Percentiles rank a stretch among this genome's conserved stretches.
These are phyloP conservation scores for Brachypodium distachyon DNA, from an alignment of 202 grass and related monocot species.

Conservation along the genomic window DNA sequence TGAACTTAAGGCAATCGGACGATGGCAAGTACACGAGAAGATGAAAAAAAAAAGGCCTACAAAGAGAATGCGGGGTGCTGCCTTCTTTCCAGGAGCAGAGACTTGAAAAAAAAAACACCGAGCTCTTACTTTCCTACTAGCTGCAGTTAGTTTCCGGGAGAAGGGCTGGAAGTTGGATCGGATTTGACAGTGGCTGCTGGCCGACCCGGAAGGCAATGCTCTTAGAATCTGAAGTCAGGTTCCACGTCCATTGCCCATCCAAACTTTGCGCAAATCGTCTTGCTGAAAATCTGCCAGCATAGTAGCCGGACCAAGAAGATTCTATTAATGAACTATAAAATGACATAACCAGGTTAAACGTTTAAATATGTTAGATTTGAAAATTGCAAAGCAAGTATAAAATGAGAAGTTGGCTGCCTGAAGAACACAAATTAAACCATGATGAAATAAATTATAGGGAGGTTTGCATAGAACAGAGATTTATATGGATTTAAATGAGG, in stretches of 20 bases:
- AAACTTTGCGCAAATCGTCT: conserved; percentile 71
- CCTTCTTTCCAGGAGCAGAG: conserved; percentile 29
- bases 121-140: conserved; percentile 54
- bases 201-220: conserved; percentile 5
- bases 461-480: too few species aligned
- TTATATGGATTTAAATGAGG: neutral
- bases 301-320: neutral
- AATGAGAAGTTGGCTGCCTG: neutral
- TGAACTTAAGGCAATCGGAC: conserved; percentile 10
- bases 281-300: conserved; percentile 80
- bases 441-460: neutral
- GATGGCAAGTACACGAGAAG: conserved; percentile 5
- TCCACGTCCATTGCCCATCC: conserved; percentile 85
- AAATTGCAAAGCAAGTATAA: neutral
- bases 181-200: neutral
- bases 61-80: conserved; percentile 39
- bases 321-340: neutral
- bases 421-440: neutral
- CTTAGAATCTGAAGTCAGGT: conserved; percentile 80
- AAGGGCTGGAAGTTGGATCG: conserved; percentile 27
- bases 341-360: neutral
- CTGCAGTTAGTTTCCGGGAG: conserved; percentile 28
- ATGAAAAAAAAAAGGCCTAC: conserved; percentile 4
- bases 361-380: neutral
- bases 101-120: conserved; percentile 30